Evolutionary conservation across 2,329 filamentous ascomycete species (phyloP).

Genomic region (Hymenotorrendiella dingleyae): DNA sequence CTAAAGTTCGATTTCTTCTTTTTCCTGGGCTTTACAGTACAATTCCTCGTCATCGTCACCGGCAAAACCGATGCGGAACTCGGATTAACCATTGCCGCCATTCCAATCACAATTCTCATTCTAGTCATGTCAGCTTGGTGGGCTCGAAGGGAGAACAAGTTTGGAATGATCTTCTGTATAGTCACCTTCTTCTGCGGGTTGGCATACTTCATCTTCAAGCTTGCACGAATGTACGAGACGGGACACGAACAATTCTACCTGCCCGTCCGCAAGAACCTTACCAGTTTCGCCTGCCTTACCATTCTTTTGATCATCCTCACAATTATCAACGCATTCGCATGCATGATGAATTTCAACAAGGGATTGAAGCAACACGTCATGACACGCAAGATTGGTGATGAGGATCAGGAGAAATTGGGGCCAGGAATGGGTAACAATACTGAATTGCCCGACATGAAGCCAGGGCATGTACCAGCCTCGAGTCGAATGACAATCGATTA

Average conservation of each 20-base stretch:
- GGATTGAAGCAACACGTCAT: conserved; percentile 84
- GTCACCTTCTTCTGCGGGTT: conserved; percentile 82
- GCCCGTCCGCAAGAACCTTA: conserved; percentile 78
- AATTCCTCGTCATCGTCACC: conserved; percentile 90
- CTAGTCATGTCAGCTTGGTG: conserved; percentile 80
- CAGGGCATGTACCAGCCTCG: conserved; percentile 32
- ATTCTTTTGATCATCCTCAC: conserved; percentile 84
- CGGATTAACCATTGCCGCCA: conserved; percentile 78
- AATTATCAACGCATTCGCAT: conserved; percentile 79
- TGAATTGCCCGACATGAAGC: conserved; percentile 35
- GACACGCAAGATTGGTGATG: conserved; percentile 43
- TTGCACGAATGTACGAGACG: conserved; percentile 86
- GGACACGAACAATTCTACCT: conserved; percentile 55
- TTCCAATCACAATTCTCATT: conserved; percentile 86
- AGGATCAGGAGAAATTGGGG: conserved; percentile 43
- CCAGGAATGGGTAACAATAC: conserved; percentile 35
- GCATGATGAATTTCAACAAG: conserved; percentile 83
- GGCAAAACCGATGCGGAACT: conserved; percentile 67
- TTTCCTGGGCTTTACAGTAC: conserved; percentile 96
- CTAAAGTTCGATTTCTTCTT: conserved; percentile 99
- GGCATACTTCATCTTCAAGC: conserved; percentile 96
- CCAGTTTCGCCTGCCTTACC: conserved; percentile 89
- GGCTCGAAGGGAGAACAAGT: conserved; percentile 73
- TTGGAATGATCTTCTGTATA: conserved; percentile 73
- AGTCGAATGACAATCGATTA: conserved; percentile 46